Evolutionary conservation across 805 yeast species (phyloP), one percentile per base, ranked within the genome.

Genomic region (Lipomyces starkeyi): DNA sequence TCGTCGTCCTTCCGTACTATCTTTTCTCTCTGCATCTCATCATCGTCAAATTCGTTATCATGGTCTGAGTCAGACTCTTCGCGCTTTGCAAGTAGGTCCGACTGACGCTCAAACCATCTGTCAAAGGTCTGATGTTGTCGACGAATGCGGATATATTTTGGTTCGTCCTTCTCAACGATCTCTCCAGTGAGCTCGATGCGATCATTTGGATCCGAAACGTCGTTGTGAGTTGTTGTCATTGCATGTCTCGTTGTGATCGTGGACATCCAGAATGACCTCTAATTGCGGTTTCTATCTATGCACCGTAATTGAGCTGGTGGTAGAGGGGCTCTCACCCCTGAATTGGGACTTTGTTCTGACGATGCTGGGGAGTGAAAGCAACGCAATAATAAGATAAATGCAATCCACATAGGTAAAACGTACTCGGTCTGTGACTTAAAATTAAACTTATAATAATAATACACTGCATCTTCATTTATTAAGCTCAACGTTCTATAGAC

Each of bases 21-120:
- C 22, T n/a, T 43, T 43, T n/a, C 22, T 43, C 49, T 17, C 22
- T 17, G 49, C 22, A 11, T 43, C 49, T 43, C 49, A 17, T 53
- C 11, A 2, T 53, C 56, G 14, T 53, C 54, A 17, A 49, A 13
- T 14, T 53, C 56, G 17, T 5, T 4, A n/a, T 32, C 43, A 6
- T 17, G 7, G 13, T n/a, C 27, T 5, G 43, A 32, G 17, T 57
- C 59, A n/a, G 22, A 29, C 20, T n/a, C 47, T 35, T 57, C 59
- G 13, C 59, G 59, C 27, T 37, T 17, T 34, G 59, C 43, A 14
- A 57, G 43, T n/a, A 35, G 20, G 13, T 32, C 25, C 13, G 49
- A 34, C 59, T 57, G 59, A 2, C 27, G 35, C 49, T 57, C 59
- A 22, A 57, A 57, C 59, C 59, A 57, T 34, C 27, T 34, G 5